phyloP scores from a whole-genome alignment of 2,329 filamentous ascomycete genomes.

The Orbilia oligospora region DNA sequence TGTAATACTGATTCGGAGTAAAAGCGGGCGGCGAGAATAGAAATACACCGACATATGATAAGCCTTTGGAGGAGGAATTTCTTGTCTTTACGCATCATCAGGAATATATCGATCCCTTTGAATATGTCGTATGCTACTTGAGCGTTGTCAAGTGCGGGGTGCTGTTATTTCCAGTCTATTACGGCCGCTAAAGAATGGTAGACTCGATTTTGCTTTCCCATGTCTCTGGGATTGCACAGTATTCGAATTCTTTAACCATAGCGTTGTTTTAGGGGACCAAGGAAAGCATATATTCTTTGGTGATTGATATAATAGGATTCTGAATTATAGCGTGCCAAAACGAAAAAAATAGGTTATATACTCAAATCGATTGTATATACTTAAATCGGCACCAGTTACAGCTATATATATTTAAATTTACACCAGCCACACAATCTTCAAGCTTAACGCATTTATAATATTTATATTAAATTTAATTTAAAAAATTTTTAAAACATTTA shows the following conservation, averaged over 20 bases:
- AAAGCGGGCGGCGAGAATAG: background rate
- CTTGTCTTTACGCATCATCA: background rate
- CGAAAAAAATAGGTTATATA: no score
- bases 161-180: background rate
- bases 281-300: no score
- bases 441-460: no score
- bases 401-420: no score
- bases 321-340: no score
- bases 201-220: background rate
- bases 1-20: background rate
- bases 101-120: conserved; percentile 7
- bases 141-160: conserved; percentile 5
- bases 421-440: no score
- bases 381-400: no score
- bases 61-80: conserved; percentile 14
- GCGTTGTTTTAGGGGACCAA: background rate
- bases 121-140: conserved; percentile 7
- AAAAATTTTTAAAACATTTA: no score
- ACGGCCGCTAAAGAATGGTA: background rate
- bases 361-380: no score
- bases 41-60: conserved; percentile 1
- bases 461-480: no score
- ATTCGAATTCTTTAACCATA: background rate
- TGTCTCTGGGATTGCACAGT: background rate
- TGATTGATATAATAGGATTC: no score